Conservation (phyloP, 768 basidiomycete genomes). For the Mycena leptocephala region DNA sequence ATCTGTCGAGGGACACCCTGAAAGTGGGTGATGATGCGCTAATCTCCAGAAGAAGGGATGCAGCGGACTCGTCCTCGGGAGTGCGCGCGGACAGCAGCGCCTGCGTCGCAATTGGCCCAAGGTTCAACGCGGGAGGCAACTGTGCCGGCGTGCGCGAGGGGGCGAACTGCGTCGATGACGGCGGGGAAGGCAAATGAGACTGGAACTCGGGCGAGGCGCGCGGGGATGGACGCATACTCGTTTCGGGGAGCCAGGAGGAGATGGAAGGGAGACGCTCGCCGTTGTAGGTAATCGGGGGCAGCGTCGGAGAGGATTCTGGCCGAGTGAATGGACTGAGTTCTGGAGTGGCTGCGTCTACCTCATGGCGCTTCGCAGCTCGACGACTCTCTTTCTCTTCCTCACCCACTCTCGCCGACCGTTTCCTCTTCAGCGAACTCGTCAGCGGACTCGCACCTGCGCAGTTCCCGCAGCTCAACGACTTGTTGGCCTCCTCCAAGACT, state of each 20-base stretch:
- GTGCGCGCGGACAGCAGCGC: constrained; percentile 51
- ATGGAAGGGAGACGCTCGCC: constrained; percentile 74
- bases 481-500: constrained; percentile 55
- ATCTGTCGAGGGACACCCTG: constrained; percentile 35
- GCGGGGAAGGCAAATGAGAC: constrained; percentile 69
- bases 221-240: constrained; percentile 37
- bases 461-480: constrained; percentile 41
- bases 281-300: constrained; percentile 22
- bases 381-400: constrained; percentile 9
- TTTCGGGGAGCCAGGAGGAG: constrained; percentile 75
- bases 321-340: constrained; percentile 13
- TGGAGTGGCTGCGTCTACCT: constrained; percentile 7
- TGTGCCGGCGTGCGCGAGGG: constrained; percentile 52
- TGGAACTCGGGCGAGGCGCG: constrained; percentile 32
- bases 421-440: constrained; percentile 32
- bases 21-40: constrained; percentile 60
- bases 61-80: constrained; percentile 81
- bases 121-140: constrained; percentile 59
- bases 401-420: constrained; percentile 14
- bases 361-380: constrained; percentile 11
- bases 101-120: constrained; percentile 47
- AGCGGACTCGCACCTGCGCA: constrained; percentile 34
- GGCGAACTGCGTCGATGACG: constrained; percentile 68
- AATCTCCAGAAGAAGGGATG: constrained; percentile 78
- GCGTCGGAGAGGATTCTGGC: constrained; percentile 22